Evolutionary conservation across 306 rosid genomes (phyloP), one percentile per base, ranked within the genome.

Genomic region (Senna siamea): DNA sequence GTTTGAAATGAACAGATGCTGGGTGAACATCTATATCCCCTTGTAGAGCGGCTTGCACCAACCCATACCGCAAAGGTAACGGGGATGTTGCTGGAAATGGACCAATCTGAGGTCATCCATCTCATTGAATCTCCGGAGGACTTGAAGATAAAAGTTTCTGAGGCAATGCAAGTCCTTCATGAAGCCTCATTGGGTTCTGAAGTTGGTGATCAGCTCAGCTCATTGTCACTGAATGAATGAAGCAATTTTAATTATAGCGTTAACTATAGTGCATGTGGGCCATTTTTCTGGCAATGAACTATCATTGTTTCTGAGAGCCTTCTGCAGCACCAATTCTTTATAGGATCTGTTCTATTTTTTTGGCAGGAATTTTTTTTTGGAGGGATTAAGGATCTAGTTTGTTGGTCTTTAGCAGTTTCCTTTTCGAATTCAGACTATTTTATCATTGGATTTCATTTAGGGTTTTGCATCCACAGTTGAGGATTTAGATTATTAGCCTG

Each of bases 1-100:
- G n/a, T 38, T 30, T 76, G 28, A 47, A 72, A 71, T 61, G 55
- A 69, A 56, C 89, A 93, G 98, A 88, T 89, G 91, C 80, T 93
- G 30, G 98, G 97, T 47, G 98, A 91, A 70, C 91, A 91, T 47
- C 66, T 93, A 32, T 93, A 86, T 85, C 98, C 98, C 2, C 92
- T 91, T 0, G 98, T 93, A 59, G 87, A 86, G 19, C 88, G 79
- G 4, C 83, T 93, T 53, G 87, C 92, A 50, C 84, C 82, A 11
- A 82, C 74, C 18, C 75, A 81, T 46, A 70, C 96, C 0, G 90
- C 93, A 10, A 93, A 91, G 88, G 96, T 93, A 69, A 93, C 97
- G 0, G 96, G 98, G 64, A 89, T 91, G 97, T 62, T 89, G 79
- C 87, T 93, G 74, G 98, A 93, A 83, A 93, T 93, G 98, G 98